phyloP scores from a whole-genome alignment of 2,329 filamentous ascomycete genomes.

The Fusarium sp. region DNA sequence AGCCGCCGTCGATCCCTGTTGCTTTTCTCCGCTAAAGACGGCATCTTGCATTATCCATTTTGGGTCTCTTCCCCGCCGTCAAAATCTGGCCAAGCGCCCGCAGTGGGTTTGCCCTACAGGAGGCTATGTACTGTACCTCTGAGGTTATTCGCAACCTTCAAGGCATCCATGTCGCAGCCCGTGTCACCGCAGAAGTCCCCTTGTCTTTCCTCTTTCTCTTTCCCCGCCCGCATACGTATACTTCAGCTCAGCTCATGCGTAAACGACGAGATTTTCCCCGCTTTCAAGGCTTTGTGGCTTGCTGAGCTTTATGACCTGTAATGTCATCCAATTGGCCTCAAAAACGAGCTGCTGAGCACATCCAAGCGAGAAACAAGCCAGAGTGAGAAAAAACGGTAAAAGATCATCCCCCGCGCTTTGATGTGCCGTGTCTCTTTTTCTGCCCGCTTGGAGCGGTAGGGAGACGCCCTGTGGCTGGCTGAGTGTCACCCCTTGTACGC shows the following conservation, averaged over 20 bases:
- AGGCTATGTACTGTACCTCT: not conserved
- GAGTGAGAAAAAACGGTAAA: not conserved
- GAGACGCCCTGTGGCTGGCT: not conserved
- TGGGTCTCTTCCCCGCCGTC: not conserved
- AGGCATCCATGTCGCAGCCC: not conserved
- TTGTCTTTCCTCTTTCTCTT: not conserved
- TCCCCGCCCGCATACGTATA: not conserved
- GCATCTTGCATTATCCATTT: not conserved
- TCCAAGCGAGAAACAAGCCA: not conserved
- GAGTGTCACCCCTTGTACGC: not conserved
- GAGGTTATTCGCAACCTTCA: not conserved
- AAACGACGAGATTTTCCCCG: not conserved
- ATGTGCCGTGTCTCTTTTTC: not conserved
- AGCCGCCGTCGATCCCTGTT: not conserved
- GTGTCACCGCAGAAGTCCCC: not conserved
- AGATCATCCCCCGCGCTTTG: not conserved
- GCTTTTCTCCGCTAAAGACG: not conserved
- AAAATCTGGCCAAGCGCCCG: not conserved
- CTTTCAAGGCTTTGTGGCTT: constrained; percentile 23
- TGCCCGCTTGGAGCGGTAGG: not conserved
- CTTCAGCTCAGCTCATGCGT: not conserved
- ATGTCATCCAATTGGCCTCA: not conserved
- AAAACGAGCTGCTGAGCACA: not conserved
- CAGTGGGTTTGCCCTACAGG: not conserved
- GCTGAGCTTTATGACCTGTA: constrained; percentile 15